A percentile compares a stretch with the other conserved stretches of the same genome.
Conservation (phyloP, 768 basidiomycete species). For the Boletus bicolor region DNA sequence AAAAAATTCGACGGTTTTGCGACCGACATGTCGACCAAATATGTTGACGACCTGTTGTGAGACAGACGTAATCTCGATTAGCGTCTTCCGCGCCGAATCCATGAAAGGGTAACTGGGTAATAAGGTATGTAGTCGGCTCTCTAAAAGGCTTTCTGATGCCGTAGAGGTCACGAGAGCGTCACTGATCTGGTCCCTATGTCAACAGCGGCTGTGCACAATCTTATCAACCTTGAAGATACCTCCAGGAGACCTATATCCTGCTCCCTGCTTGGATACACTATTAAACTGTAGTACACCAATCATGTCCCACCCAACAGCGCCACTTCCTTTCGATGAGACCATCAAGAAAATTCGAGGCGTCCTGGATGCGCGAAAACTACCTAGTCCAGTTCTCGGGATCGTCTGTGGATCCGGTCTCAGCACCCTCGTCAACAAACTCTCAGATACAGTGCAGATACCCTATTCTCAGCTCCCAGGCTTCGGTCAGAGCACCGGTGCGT, state of each 20-base stretch:
- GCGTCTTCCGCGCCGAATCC: not conserved
- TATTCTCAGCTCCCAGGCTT: constrained; percentile 75
- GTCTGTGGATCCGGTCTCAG: constrained; percentile 86
- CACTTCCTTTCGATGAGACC: constrained; percentile 28
- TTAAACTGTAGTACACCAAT: not conserved
- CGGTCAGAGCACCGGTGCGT: constrained; percentile 68
- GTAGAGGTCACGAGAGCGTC: too few species aligned
- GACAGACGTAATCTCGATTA: not conserved
- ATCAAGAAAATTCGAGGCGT: constrained; percentile 28
- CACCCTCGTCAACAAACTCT: constrained; percentile 63
- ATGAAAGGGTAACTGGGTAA: not conserved
- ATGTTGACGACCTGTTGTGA: not conserved
- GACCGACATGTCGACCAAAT: not conserved
- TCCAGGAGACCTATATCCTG: not conserved
- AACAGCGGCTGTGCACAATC: too few species aligned
- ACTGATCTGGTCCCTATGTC: too few species aligned
- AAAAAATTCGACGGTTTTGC: not conserved
- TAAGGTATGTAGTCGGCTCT: too few species aligned
- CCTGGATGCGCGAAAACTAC: constrained; percentile 34
- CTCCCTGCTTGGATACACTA: not conserved
- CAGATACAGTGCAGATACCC: constrained; percentile 54
- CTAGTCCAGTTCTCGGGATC: constrained; percentile 69
- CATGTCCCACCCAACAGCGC: constrained; percentile 15
- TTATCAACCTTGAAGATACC: not conserved
- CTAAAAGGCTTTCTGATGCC: too few species aligned